These are phyloP conservation scores for Crithidia fasciculata DNA, from an alignment of 208 protist genomes.

Conservation along the genomic window DNA sequence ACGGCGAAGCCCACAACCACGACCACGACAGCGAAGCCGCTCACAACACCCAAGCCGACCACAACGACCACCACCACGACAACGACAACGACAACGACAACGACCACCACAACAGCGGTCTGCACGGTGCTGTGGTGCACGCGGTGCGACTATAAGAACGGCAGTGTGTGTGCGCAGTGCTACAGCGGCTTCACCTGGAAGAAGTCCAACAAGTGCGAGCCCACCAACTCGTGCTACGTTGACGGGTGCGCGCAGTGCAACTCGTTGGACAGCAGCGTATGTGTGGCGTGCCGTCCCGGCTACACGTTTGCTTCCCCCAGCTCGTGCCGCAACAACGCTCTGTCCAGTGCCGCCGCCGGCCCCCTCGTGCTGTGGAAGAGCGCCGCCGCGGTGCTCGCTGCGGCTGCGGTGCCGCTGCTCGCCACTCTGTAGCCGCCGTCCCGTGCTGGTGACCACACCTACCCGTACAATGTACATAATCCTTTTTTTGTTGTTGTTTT, in stretches of 20 bases:
- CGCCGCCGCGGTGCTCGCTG: background rate
- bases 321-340: background rate
- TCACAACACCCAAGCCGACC: background rate
- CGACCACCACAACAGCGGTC: constrained; percentile 7
- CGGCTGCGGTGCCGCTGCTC: background rate
- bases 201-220: constrained; percentile 15
- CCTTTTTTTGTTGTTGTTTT: background rate
- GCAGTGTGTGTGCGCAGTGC: constrained; percentile 7
- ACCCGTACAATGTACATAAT: background rate
- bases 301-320: constrained; percentile 3
- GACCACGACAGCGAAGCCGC: background rate
- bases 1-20: background rate
- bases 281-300: background rate
- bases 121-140: constrained; percentile 9
- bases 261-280: constrained; percentile 12
- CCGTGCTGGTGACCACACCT: background rate
- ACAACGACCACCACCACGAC: constrained; percentile 1
- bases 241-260: constrained; percentile 6
- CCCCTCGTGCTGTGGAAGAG: background rate
- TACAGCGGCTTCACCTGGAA: constrained; percentile 14
- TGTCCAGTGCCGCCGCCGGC: background rate
- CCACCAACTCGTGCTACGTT: constrained; percentile 6
- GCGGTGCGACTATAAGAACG: constrained; percentile 6
- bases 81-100: background rate
- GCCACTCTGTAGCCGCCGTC: no score